A percentile compares a stretch with the other conserved stretches of the same genome.
These are phyloP conservation scores for Boletus pseudo-olivaceus DNA, from an alignment of 768 basidiomycete genomes.

Conservation along the genomic window DNA sequence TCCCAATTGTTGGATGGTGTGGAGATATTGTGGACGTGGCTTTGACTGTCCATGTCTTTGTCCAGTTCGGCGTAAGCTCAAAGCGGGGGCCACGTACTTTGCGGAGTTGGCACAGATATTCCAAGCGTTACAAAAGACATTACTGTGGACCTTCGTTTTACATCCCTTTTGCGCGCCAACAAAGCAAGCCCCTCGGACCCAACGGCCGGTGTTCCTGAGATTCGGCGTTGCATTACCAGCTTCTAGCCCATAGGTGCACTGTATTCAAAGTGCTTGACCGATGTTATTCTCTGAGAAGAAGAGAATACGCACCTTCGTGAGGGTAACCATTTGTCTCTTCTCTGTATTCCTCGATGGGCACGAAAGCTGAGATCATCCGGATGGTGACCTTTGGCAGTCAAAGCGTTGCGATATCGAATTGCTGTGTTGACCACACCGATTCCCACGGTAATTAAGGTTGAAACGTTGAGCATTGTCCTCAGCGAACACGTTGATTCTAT, in stretches of 20 bases:
- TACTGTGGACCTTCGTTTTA: not conserved
- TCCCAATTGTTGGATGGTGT: slow-evolving; percentile 1
- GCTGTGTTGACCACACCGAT: not conserved
- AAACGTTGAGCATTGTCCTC: too few species aligned
- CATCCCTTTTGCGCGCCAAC: not conserved
- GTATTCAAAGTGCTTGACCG: not conserved
- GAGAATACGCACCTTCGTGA: not conserved
- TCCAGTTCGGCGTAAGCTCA: not conserved
- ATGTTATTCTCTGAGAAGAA: too few species aligned
- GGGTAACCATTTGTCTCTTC: too few species aligned
- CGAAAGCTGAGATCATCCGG: not conserved
- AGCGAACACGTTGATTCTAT: too few species aligned
- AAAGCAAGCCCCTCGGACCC: not conserved
- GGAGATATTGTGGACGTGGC: not conserved
- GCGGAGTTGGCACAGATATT: not conserved
- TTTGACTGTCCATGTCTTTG: not conserved
- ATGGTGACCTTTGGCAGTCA: not conserved
- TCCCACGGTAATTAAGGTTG: not conserved
- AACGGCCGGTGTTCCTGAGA: not conserved
- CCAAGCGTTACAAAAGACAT: not conserved
- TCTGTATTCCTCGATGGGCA: not conserved
- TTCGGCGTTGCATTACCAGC: not conserved
- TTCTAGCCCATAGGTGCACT: not conserved
- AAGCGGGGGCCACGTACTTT: slow-evolving; percentile 1
- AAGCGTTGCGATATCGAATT: not conserved